Conservation (phyloP, 257 asterid genomes). For the Solanum chiquidenum region DNA sequence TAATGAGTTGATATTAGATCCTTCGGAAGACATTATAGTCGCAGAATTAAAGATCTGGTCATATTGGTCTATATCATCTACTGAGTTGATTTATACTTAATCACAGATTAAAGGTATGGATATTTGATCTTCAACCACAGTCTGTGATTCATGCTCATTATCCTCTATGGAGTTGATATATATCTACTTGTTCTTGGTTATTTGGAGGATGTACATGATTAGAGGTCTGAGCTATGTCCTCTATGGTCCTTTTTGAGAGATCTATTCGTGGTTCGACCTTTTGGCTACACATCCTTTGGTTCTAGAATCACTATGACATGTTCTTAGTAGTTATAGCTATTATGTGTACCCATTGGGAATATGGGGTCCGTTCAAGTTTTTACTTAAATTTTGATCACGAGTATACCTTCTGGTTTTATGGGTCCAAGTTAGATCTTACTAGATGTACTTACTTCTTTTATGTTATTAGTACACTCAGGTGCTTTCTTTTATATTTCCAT, state of each 20-base stretch:
- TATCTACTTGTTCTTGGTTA: too few relatives aligned
- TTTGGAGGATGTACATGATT: too few relatives aligned
- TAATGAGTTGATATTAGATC: background rate
- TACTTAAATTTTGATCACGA: background rate
- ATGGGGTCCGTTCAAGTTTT: background rate
- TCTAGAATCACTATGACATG: background rate
- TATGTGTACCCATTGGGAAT: background rate
- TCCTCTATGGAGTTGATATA: background rate
- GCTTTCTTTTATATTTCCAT: too few relatives aligned
- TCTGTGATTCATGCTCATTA: background rate
- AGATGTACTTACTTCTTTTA: background rate
- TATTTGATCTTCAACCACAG: too few relatives aligned
- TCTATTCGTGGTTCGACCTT: too few relatives aligned
- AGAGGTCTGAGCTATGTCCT: too few relatives aligned
- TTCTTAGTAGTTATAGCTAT: background rate
- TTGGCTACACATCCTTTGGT: background rate
- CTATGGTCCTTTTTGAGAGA: too few relatives aligned
- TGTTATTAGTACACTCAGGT: background rate
- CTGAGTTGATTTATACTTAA: background rate
- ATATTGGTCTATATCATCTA: background rate
- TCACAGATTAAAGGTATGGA: background rate
- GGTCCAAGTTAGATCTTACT: background rate
- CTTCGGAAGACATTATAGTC: background rate
- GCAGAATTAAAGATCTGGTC: background rate
- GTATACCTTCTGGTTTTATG: background rate